Conservation (phyloP, 352 stramenopile species). For the Pythium monospermum region DNA sequence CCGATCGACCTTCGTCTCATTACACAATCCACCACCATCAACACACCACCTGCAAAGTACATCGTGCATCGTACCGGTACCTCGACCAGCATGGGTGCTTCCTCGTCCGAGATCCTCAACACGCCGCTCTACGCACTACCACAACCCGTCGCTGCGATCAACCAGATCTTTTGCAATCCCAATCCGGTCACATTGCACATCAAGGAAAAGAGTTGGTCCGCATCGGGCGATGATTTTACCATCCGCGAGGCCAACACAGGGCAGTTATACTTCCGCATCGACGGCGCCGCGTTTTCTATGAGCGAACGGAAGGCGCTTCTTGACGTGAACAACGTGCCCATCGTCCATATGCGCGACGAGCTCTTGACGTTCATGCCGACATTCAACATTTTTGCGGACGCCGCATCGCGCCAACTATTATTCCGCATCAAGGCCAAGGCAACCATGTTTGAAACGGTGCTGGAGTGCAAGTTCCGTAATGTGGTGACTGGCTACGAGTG, state of each 20-base stretch:
- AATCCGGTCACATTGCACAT: constrained; percentile 22
- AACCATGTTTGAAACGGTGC: constrained; percentile 12
- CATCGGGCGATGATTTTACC: constrained; percentile 25
- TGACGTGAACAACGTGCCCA: constrained; percentile 12
- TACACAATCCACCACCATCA: too few species aligned
- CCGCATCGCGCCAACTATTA: constrained; percentile 3
- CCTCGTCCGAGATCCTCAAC: too few species aligned
- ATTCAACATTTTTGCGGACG: constrained; percentile 18
- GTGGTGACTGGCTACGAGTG: constrained; percentile 9
- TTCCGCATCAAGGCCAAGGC: constrained; percentile 21
- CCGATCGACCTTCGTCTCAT: too few species aligned
- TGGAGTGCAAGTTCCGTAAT: constrained; percentile 22
- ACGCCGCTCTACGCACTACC: background rate
- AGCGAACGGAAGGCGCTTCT: constrained; percentile 24
- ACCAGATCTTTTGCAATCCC: constrained; percentile 15
- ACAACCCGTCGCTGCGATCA: constrained; percentile 13
- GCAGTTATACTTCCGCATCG: constrained; percentile 19
- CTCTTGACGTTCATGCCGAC: constrained; percentile 15
- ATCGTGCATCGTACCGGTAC: too few species aligned
- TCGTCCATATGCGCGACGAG: constrained; percentile 22
- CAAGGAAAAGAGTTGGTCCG: constrained; percentile 18
- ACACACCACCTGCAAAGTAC: too few species aligned
- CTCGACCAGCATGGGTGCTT: too few species aligned
- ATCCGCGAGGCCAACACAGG: constrained; percentile 21
- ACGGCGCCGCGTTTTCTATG: constrained; percentile 14